Evolutionary conservation across 345 rosid genomes (phyloP).

Genomic region (Brassica napus): DNA sequence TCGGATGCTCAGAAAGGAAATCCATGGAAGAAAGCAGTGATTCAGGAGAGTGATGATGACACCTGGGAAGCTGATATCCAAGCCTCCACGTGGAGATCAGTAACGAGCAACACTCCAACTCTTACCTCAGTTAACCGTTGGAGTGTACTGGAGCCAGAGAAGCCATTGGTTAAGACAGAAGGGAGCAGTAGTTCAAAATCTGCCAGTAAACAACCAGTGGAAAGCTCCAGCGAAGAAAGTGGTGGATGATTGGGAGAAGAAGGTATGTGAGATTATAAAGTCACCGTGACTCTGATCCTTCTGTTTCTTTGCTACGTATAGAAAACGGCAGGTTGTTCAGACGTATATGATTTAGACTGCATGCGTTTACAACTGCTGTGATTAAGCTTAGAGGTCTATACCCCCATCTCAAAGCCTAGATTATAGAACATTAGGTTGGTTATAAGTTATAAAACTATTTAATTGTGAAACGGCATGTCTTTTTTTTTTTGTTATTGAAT

Average conservation of each 20-base stretch:
- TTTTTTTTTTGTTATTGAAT: background rate
- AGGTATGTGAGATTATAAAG: constrained; percentile 48
- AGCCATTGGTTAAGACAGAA: constrained; percentile 35
- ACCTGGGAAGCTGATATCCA: constrained; percentile 58
- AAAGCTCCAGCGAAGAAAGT: constrained; percentile 42
- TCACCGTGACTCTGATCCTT: background rate
- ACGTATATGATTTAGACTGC: background rate
- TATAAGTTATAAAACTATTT: background rate
- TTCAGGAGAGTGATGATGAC: constrained; percentile 59
- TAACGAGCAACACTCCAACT: constrained; percentile 50
- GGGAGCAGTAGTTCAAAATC: constrained; percentile 38
- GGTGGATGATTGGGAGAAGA: constrained; percentile 81
- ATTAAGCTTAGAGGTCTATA: background rate
- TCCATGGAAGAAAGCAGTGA: constrained; percentile 89
- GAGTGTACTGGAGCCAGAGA: constrained; percentile 63
- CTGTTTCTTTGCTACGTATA: background rate
- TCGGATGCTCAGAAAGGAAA: constrained; percentile 50
- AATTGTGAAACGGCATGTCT: constrained; percentile 9
- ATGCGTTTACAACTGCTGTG: background rate
- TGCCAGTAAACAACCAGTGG: constrained; percentile 38
- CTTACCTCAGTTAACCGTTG: constrained; percentile 65
- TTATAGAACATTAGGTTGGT: background rate
- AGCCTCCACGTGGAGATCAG: constrained; percentile 52
- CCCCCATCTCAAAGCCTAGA: too few species aligned
- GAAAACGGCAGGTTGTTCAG: constrained; percentile 4